A percentile compares a stretch with the other conserved stretches of the same genome.
Evolutionary conservation across 345 rosid species (phyloP).

Genomic region (Eutrema japonicum): DNA sequence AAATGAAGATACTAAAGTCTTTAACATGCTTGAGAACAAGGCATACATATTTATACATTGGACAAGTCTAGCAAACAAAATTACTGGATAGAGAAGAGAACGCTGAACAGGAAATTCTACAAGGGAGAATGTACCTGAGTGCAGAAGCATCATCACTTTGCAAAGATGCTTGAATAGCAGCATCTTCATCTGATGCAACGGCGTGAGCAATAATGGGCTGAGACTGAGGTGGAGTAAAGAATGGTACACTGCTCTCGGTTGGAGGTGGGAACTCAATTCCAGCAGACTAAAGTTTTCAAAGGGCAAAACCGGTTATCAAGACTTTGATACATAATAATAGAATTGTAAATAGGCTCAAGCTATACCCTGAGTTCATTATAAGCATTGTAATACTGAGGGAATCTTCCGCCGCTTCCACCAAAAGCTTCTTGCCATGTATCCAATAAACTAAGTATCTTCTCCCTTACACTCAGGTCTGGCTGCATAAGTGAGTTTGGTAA

Average conservation of each 20-base stretch:
- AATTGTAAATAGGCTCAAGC: not conserved
- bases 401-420: slow-evolving; percentile 79
- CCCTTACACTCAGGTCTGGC: slow-evolving; percentile 94
- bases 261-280: slow-evolving; percentile 95
- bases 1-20: not conserved
- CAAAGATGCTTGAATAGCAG: slow-evolving; percentile 88
- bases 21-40: slow-evolving; percentile 22
- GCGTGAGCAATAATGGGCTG: slow-evolving; percentile 62
- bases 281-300: slow-evolving; percentile 55
- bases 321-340: not conserved
- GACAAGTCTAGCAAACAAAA: slow-evolving; percentile 8
- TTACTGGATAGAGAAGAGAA: not conserved
- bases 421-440: slow-evolving; percentile 72
- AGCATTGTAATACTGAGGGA: slow-evolving; percentile 85
- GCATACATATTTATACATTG: not conserved
- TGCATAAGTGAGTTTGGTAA: slow-evolving; percentile 49
- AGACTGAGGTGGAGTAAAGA: slow-evolving; percentile 97
- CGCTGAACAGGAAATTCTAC: not conserved
- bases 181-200: slow-evolving; percentile 73
- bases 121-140: slow-evolving; percentile 62
- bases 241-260: slow-evolving; percentile 75
- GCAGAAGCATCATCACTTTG: slow-evolving; percentile 87
- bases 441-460: slow-evolving; percentile 75
- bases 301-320: slow-evolving; percentile 11
- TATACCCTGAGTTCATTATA: slow-evolving; percentile 87